Evolutionary conservation across 331 rosid species (phyloP).

Genomic region (Acacia pycnantha): DNA sequence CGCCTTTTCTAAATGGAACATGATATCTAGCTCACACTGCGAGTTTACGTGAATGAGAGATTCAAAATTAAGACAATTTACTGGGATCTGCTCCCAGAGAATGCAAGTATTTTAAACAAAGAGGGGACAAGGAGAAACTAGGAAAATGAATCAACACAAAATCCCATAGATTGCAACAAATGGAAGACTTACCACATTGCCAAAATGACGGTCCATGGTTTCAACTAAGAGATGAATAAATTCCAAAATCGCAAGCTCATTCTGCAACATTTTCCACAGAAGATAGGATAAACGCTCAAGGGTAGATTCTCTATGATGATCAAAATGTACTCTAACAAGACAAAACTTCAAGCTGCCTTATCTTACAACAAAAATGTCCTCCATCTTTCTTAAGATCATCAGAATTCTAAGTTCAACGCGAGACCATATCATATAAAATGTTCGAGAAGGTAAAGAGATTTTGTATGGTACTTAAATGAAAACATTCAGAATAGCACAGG

Average conservation of each 20-base stretch:
- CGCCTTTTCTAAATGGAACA: conserved; percentile 97
- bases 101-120: neutral
- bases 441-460: neutral
- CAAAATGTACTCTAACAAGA: neutral
- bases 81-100: conserved; percentile 1
- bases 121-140: neutral
- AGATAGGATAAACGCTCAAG: conserved; percentile 12
- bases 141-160: conserved; percentile 19
- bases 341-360: neutral
- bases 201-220: conserved; percentile 98
- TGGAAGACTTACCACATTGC: conserved; percentile 75
- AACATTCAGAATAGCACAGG: conserved; percentile 3
- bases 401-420: neutral
- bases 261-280: conserved; percentile 51
- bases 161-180: neutral
- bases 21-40: conserved; percentile 98
- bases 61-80: neutral
- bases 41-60: conserved; percentile 21
- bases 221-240: conserved; percentile 93
- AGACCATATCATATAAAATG: neutral
- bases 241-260: conserved; percentile 93
- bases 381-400: neutral
- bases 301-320: neutral
- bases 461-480: neutral
- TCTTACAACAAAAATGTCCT: conserved; percentile 4